phyloP scores from a whole-genome alignment of 768 basidiomycete genomes.

The Auriculariales sp. region DNA sequence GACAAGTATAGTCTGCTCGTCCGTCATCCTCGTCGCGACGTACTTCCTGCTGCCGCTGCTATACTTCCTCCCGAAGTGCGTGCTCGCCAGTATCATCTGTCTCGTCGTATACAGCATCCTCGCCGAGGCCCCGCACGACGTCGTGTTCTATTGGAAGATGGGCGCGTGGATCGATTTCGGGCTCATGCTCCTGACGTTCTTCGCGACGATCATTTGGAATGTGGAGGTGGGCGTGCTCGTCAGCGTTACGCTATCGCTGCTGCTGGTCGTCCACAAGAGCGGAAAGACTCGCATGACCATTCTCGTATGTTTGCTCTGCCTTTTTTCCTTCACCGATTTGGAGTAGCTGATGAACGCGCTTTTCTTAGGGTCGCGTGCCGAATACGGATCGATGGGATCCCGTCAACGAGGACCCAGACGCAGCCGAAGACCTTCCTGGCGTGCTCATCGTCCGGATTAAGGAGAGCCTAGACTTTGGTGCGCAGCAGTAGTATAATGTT shows the following conservation, averaged over 20 bases:
- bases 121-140: conserved; percentile 75
- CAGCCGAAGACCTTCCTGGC: conserved; percentile 65
- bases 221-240: conserved; percentile 89
- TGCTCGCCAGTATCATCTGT: conserved; percentile 66
- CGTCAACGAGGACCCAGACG: conserved; percentile 75
- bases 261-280: conserved; percentile 81
- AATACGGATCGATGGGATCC: conserved; percentile 85
- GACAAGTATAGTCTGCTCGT: conserved; percentile 66
- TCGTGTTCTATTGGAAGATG: conserved; percentile 80
- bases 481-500: conserved; percentile 12
- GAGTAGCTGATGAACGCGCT: not conserved
- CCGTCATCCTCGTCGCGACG: conserved; percentile 63
- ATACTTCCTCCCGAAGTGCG: conserved; percentile 79
- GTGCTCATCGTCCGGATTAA: conserved; percentile 79
- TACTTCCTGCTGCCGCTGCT: conserved; percentile 83
- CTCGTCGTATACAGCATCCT: conserved; percentile 77
- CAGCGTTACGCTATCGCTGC: conserved; percentile 72
- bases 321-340: not conserved
- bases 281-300: conserved; percentile 86
- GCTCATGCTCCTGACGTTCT: conserved; percentile 79
- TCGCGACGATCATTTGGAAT: conserved; percentile 76
- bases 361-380: conserved; percentile 65
- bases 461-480: conserved; percentile 85
- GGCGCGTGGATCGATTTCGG: conserved; percentile 83
- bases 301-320: conserved; percentile 33